phyloP scores from a whole-genome alignment of 2,329 filamentous ascomycete species.

The Epichloe gansuensis region DNA sequence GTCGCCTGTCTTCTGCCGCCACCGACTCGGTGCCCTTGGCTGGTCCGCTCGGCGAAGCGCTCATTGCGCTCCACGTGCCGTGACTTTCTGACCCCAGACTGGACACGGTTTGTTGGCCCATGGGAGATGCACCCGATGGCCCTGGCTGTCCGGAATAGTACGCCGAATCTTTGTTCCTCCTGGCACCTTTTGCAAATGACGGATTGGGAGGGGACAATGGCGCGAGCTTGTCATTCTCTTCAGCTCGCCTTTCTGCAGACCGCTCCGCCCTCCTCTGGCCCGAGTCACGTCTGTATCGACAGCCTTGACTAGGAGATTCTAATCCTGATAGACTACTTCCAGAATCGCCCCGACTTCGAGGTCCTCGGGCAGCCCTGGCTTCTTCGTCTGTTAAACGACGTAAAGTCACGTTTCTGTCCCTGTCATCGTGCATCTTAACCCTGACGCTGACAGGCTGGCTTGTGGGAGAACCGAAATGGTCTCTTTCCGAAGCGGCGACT shows the following conservation, averaged over 20 bases:
- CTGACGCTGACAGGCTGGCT: constrained; percentile 44
- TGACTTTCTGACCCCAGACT: constrained; percentile 38
- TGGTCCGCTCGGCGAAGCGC: constrained; percentile 30
- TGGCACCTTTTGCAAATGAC: constrained; percentile 38
- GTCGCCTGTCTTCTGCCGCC: constrained; percentile 38
- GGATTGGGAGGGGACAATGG: constrained; percentile 43
- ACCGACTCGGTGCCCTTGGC: constrained; percentile 19
- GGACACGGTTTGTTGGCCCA: constrained; percentile 30
- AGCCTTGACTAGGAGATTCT: constrained; percentile 34
- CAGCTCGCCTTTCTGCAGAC: constrained; percentile 32
- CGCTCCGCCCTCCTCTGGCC: constrained; percentile 33
- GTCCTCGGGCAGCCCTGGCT: constrained; percentile 29
- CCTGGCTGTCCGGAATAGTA: constrained; percentile 45
- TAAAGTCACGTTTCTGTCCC: constrained; percentile 47
- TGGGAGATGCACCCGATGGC: constrained; percentile 28
- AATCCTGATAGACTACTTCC: constrained; percentile 43
- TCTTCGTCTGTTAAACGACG: constrained; percentile 50
- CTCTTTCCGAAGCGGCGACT: constrained; percentile 29
- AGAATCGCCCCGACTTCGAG: constrained; percentile 33
- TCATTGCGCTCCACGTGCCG: constrained; percentile 42
- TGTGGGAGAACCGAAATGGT: constrained; percentile 27
- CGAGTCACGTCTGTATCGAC: constrained; percentile 41
- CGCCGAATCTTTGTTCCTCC: constrained; percentile 43
- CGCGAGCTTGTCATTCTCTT: constrained; percentile 25
- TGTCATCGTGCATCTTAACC: constrained; percentile 47